phyloP scores from a whole-genome alignment of 1,284 basidiomycete species.

The Pulchroboletus neoregius region DNA sequence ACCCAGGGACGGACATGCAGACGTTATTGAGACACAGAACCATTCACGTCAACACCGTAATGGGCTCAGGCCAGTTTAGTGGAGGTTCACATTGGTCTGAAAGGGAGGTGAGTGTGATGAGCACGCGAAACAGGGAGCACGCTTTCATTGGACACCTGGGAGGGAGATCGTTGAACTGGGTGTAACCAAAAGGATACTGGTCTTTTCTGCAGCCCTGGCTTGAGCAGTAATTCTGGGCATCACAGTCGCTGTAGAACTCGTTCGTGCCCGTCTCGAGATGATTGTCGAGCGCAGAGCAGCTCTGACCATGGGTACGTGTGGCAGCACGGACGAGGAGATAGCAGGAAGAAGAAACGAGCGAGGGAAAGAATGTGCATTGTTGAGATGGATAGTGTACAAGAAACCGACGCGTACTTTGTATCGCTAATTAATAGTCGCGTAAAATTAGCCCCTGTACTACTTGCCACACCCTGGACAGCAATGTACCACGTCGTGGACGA shows the following conservation, averaged over 20 bases:
- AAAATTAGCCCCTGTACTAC: conserved; percentile 18
- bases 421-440: not conserved
- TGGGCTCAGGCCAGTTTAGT: conserved; percentile 54
- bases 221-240: conserved; percentile 65
- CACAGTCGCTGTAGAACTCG: conserved; percentile 76
- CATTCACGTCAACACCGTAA: conserved; percentile 71
- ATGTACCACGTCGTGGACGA: conserved; percentile 71
- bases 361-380: conserved; percentile 25
- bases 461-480: conserved; percentile 61
- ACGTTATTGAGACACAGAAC: conserved; percentile 74
- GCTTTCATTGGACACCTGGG: conserved; percentile 59
- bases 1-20: conserved; percentile 30
- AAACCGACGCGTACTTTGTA: not conserved
- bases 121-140: not conserved
- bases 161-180: conserved; percentile 46
- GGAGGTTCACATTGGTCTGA: conserved; percentile 75
- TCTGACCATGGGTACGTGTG: conserved; percentile 40
- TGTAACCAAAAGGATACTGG: conserved; percentile 71
- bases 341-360: conserved; percentile 38
- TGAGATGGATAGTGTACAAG: conserved; percentile 2
- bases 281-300: conserved; percentile 54
- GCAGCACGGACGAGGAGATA: conserved; percentile 40
- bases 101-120: not conserved
- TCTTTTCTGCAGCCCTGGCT: conserved; percentile 69
- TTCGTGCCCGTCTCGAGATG: conserved; percentile 71